Evolutionary conservation across 768 basidiomycete species (phyloP).

Genomic region (Mycena crocata): DNA sequence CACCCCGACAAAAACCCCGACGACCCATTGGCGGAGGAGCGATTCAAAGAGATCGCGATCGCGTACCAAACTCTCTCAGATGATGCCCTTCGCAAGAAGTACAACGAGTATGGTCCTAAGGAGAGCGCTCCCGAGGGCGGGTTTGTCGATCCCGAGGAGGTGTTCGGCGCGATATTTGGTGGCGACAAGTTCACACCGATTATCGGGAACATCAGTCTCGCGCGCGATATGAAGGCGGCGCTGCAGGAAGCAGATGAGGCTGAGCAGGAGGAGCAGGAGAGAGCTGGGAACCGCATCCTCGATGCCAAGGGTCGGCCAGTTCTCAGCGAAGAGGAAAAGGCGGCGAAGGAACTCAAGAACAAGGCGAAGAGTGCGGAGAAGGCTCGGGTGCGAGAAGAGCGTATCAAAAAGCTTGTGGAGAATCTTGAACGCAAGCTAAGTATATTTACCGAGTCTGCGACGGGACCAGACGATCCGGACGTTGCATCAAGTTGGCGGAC

Average conservation of each 20-base stretch:
- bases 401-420: slow-evolving; percentile 80
- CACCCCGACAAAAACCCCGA: slow-evolving; percentile 94
- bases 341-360: slow-evolving; percentile 79
- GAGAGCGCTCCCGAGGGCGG: slow-evolving; percentile 88
- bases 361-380: slow-evolving; percentile 79
- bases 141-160: slow-evolving; percentile 88
- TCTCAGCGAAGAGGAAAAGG: slow-evolving; percentile 76
- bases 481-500: slow-evolving; percentile 79
- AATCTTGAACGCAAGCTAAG: slow-evolving; percentile 85
- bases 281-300: slow-evolving; percentile 64
- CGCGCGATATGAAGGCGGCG: slow-evolving; percentile 92
- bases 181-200: slow-evolving; percentile 88
- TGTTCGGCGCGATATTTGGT: slow-evolving; percentile 88
- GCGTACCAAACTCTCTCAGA: slow-evolving; percentile 91
- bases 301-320: slow-evolving; percentile 66
- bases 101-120: slow-evolving; percentile 92
- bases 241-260: slow-evolving; percentile 88
- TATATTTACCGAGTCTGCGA: slow-evolving; percentile 89
- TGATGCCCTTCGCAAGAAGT: slow-evolving; percentile 78
- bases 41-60: slow-evolving; percentile 92
- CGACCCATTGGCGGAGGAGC: slow-evolving; percentile 83
- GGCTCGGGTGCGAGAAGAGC: slow-evolving; percentile 81
- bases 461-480: slow-evolving; percentile 73
- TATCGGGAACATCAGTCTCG: slow-evolving; percentile 90
- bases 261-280: slow-evolving; percentile 62